Percentiles rank a stretch among this genome's conserved stretches.
phyloP scores from a whole-genome alignment of 768 basidiomycete genomes.

The Pleurotus giganteus region DNA sequence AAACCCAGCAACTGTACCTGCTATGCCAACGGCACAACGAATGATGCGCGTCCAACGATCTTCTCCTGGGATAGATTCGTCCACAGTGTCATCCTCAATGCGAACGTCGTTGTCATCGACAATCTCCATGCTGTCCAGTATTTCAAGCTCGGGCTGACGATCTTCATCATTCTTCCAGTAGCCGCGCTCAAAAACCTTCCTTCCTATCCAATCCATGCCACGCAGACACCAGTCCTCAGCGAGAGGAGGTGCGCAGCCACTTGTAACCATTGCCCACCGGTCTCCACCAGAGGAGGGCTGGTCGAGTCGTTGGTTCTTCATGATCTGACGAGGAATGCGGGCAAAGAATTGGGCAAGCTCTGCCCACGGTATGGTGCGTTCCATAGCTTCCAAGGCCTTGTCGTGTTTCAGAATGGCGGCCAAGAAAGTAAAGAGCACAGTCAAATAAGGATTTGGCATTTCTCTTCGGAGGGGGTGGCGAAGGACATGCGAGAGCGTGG shows the following conservation, averaged over 20 bases:
- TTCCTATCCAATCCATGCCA: slow-evolving; percentile 95
- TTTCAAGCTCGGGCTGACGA: slow-evolving; percentile 70
- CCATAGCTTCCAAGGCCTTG: slow-evolving; percentile 58
- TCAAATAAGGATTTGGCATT: slow-evolving; percentile 82
- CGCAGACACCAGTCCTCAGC: slow-evolving; percentile 95
- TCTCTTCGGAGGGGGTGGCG: slow-evolving; percentile 55
- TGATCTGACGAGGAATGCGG: slow-evolving; percentile 49
- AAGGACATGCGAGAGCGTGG: slow-evolving; percentile 72
- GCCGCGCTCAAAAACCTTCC: slow-evolving; percentile 87
- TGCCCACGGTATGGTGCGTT: slow-evolving; percentile 83
- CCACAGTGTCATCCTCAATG: slow-evolving; percentile 76
- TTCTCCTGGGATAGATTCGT: slow-evolving; percentile 30
- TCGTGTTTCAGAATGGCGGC: slow-evolving; percentile 69
- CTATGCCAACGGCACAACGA: slow-evolving; percentile 67
- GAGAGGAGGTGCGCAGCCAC: slow-evolving; percentile 66
- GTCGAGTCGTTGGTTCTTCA: slow-evolving; percentile 14
- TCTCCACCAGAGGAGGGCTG: slow-evolving; percentile 27
- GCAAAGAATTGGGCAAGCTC: slow-evolving; percentile 65
- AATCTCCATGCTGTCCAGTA: slow-evolving; percentile 61
- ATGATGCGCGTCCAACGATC: slow-evolving; percentile 74
- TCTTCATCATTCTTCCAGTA: slow-evolving; percentile 88
- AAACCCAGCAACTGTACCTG: slow-evolving; percentile 74
- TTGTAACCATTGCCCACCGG: slow-evolving; percentile 67
- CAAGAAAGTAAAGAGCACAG: slow-evolving; percentile 86
- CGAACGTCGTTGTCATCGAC: slow-evolving; percentile 68